These are phyloP conservation scores for Myotisia sp. DNA, from an alignment of 2,329 filamentous ascomycete genomes.

Conservation along the genomic window DNA sequence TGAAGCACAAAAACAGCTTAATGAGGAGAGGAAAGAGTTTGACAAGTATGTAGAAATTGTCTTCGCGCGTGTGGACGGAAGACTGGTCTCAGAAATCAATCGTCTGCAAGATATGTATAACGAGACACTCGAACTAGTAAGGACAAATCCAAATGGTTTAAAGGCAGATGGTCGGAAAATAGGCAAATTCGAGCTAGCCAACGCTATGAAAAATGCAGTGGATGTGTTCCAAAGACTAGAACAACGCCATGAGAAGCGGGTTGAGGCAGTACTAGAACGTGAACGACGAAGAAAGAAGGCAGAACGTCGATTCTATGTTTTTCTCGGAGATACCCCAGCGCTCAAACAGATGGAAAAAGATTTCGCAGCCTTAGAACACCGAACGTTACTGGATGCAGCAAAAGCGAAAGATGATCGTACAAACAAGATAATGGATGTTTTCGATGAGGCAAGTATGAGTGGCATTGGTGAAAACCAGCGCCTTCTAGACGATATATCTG, in stretches of 20 bases:
- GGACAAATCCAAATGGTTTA: too few relatives aligned
- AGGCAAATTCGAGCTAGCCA: constrained; percentile 25
- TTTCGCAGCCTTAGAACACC: constrained; percentile 38
- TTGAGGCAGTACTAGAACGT: constrained; percentile 38
- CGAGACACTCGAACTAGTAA: constrained; percentile 28
- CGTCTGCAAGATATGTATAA: constrained; percentile 35
- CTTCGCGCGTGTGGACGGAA: constrained; percentile 37
- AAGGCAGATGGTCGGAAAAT: constrained; percentile 25
- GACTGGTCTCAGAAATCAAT: constrained; percentile 37
- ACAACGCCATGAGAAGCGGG: constrained; percentile 35
- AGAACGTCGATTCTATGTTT: constrained; percentile 38
- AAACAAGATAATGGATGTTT: constrained; percentile 36
- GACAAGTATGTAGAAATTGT: constrained; percentile 37
- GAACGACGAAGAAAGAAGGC: constrained; percentile 42
- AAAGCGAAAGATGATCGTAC: constrained; percentile 37
- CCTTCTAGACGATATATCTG: constrained; percentile 35
- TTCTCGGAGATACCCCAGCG: constrained; percentile 37
- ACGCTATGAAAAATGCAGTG: constrained; percentile 34
- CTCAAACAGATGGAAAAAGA: constrained; percentile 37
- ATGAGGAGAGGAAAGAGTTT: constrained; percentile 40
- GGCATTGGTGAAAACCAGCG: constrained; percentile 39
- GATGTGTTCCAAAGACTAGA: constrained; percentile 36
- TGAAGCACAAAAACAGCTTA: constrained; percentile 38
- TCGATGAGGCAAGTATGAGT: constrained; percentile 38
- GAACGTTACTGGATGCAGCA: constrained; percentile 36